Evolutionary conservation across 108 stramenopile species (phyloP), one percentile per base, ranked within the genome.

Genomic region (Licmophora abbreviata): DNA sequence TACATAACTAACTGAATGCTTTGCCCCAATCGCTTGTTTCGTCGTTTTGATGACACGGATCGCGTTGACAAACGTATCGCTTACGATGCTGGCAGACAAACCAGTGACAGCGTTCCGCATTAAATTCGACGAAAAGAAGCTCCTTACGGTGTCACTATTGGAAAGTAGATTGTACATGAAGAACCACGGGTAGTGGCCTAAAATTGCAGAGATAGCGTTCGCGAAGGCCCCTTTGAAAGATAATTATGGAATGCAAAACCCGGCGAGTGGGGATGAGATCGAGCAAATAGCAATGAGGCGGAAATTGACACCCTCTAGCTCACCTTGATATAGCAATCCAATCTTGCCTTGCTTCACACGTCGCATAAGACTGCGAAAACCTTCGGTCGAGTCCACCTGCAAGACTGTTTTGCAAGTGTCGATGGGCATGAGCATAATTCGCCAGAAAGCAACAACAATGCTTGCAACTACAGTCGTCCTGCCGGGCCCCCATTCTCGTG

Each of bases 361-460:
- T 15, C 74, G 48, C 48, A 88, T 64, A 9, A 92, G 57, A 43
- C 50, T 62, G 10, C 49, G 66, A 56, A 88, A 85, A 18, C 91
- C 91, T 33, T 67, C 67, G 15, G 32, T 55, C 1, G 66, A 54
- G 60, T 95, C 90, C 24, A 98, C 94, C 64, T 96, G 95, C 28
- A 98, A 71, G n/a, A 94, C 91, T 0, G 94, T 95, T 63, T 98
- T 98, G 67, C 81, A 90, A 0, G 95, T 96, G 67, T 98, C 97
- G 32, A 98, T 76, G 17, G 88, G 94, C 84, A 88, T 89, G 17
- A 95, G 71, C 4, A 83, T 10, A 30, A 93, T 79, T n/a, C 95
- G 66, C 56, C 78, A 93, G 20, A 76, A 35, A 14, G 86, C 97
- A 9, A 95, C 94, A 21, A 91, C 60, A 10, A 89, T 10, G 34